phyloP scores from a whole-genome alignment of 2,329 filamentous ascomycete species.

The Botrytis fabae region DNA sequence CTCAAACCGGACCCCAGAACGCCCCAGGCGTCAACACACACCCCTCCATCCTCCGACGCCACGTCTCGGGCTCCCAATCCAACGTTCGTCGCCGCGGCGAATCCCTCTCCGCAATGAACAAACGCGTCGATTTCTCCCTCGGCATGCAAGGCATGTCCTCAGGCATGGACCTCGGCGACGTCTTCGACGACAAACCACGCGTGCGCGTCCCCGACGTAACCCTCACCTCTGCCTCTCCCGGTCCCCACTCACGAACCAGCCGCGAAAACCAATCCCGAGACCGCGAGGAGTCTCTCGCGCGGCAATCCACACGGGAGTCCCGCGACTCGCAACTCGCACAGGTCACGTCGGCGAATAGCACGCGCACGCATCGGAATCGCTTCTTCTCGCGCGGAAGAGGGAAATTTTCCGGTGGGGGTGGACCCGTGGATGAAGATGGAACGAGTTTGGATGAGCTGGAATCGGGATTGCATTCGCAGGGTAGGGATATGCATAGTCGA shows the following conservation, averaged over 20 bases:
- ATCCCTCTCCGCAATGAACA: conserved; percentile 57
- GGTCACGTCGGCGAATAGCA: conserved; percentile 39
- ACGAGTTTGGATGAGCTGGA: conserved; percentile 38
- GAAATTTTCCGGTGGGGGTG: conserved; percentile 28
- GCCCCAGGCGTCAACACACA: conserved; percentile 39
- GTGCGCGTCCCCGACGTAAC: conserved; percentile 38
- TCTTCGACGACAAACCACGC: conserved; percentile 55
- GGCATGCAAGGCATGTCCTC: conserved; percentile 62
- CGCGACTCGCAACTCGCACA: conserved; percentile 34
- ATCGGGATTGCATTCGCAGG: conserved; percentile 28
- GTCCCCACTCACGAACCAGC: conserved; percentile 17
- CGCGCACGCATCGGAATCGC: conserved; percentile 55
- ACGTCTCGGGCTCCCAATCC: conserved; percentile 42
- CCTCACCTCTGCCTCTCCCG: conserved; percentile 40
- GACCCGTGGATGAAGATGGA: conserved; percentile 26
- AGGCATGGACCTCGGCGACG: conserved; percentile 61
- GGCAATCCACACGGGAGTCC: conserved; percentile 30
- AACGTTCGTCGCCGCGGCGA: conserved; percentile 53
- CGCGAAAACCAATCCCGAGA: neutral
- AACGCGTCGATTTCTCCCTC: conserved; percentile 69
- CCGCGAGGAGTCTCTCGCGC: conserved; percentile 28
- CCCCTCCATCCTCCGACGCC: conserved; percentile 57
- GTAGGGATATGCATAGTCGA: conserved; percentile 33
- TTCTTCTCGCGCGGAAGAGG: conserved; percentile 54
- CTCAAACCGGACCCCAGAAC: conserved; percentile 18